Evolutionary conservation across 768 basidiomycete species (phyloP).

Genomic region (Phaffia tasmanica): DNA sequence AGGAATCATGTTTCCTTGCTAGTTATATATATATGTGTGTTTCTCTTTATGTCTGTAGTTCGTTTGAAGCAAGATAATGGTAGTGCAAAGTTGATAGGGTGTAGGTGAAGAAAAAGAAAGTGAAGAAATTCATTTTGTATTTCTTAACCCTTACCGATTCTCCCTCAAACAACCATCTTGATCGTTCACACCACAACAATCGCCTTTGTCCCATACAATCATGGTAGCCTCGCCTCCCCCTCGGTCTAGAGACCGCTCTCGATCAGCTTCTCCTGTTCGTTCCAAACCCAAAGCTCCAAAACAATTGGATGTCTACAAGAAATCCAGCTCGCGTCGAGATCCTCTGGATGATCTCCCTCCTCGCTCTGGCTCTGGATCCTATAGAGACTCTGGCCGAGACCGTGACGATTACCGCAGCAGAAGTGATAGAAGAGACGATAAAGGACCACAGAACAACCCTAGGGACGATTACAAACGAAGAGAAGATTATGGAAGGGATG

Average conservation of each 20-base stretch:
- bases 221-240: background rate
- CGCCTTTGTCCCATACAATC: too few relatives aligned
- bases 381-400: slow-evolving; percentile 1
- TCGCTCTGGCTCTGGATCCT: slow-evolving; percentile 27
- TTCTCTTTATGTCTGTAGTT: too few relatives aligned
- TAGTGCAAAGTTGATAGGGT: too few relatives aligned
- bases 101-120: too few relatives aligned
- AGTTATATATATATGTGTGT: too few relatives aligned
- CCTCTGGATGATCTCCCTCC: slow-evolving; percentile 15
- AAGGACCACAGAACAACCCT: slow-evolving; percentile 32
- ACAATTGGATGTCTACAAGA: slow-evolving; percentile 39
- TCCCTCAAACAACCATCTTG: too few relatives aligned
- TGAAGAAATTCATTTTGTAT: too few relatives aligned
- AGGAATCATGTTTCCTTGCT: slow-evolving; percentile 1
- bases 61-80: too few relatives aligned
- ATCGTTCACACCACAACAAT: too few relatives aligned
- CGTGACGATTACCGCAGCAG: slow-evolving; percentile 34
- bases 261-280: background rate
- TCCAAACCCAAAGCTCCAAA: slow-evolving; percentile 29
- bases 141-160: too few relatives aligned
- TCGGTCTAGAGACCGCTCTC: background rate
- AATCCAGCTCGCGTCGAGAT: slow-evolving; percentile 29
- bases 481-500: slow-evolving; percentile 28
- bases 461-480: slow-evolving; percentile 33
- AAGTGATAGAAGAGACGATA: slow-evolving; percentile 28